Base-by-base conservation (phyloP, 2,329 filamentous ascomycete genomes). In the Curvularia hawaiiensis region DNA sequence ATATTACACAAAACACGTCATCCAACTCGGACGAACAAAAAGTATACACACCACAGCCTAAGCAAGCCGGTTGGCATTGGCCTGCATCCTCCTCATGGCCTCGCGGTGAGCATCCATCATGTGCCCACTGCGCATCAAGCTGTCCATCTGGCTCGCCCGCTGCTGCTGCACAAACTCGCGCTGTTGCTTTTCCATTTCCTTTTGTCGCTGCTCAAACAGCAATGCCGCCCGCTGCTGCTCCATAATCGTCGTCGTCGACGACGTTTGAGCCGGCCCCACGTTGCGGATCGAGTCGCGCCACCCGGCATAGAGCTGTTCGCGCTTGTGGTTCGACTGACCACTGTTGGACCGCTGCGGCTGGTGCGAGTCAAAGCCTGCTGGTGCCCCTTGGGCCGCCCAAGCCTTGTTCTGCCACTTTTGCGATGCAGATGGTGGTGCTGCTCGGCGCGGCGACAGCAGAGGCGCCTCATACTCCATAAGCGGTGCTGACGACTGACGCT, bases 11-110 rank as follows among this genome's bases (percentile, higher is more conserved):
- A 24, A 6, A 16, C 16, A 24, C 12, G 5, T 43, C 40, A 26
- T 43, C 40, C 14, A 6, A 43, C 9, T 16, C 44, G 18, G 43
- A 4, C 3, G 7, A 31, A 31, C 9, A 46, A 47, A 28, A 22
- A 33, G 11, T 22, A 18, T 18, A 6, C 6, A n/a, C 35, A 38
- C 8, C 14, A n/a, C 35, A 38, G 3, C 14, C 52, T 60, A 70
- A 58, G 70, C 55, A 33, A 66, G 64, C 43, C 70, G 75, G 60
- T 84, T 84, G 0, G 83, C 84, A 48, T 78, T 76, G 14, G 82
- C 82, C 72, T 97, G 92, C 88, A 97, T 90, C 73, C 83, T 88
- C 61, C 90, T 83, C 84, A 97, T 84, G 1, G 89, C 90, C 62
- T 93, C 89, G 20, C 89, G 84, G 74, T 97, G 93, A 22, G 88